phyloP scores from a whole-genome alignment of 202 grass and related monocot genomes.

The Zizania palustris region DNA sequence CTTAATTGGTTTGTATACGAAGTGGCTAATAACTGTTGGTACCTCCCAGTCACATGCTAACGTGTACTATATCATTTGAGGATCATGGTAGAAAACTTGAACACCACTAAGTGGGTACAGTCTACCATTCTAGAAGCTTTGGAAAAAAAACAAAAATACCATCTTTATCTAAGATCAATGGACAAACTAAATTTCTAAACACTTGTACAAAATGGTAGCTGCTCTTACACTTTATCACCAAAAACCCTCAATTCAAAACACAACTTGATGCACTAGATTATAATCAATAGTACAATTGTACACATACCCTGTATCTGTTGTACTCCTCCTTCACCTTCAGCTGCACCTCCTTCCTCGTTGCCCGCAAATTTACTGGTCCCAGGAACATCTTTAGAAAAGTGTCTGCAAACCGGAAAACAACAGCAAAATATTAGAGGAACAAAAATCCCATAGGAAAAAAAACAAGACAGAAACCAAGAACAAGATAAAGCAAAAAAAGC shows the following conservation, averaged over 20 bases:
- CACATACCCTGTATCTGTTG: conserved; percentile 93
- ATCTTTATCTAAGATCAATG: background rate
- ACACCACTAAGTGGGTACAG: background rate
- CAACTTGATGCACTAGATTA: conserved; percentile 13
- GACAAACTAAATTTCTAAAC: conserved; percentile 1
- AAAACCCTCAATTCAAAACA: conserved; percentile 13
- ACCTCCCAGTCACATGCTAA: background rate
- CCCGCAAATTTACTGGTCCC: conserved; percentile 87
- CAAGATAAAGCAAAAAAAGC: conserved; percentile 17
- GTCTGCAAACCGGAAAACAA: conserved; percentile 37
- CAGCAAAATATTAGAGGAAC: conserved; percentile 22
- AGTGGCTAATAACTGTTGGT: background rate
- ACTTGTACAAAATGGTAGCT: background rate
- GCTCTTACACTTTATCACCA: too few relatives aligned
- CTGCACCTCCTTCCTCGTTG: conserved; percentile 89
- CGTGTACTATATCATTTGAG: background rate
- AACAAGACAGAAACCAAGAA: background rate
- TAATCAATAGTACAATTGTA: conserved; percentile 22
- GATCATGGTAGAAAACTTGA: background rate
- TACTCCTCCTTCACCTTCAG: conserved; percentile 99
- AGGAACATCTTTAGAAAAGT: conserved; percentile 85
- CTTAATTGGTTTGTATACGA: background rate
- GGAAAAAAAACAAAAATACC: background rate
- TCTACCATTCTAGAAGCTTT: background rate
- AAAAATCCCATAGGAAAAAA: background rate